Percentiles rank a stretch among this genome's conserved stretches.
Evolutionary conservation across 371 early-diverging fungal species (phyloP).

Genomic region (Rhizomucor miehei): DNA sequence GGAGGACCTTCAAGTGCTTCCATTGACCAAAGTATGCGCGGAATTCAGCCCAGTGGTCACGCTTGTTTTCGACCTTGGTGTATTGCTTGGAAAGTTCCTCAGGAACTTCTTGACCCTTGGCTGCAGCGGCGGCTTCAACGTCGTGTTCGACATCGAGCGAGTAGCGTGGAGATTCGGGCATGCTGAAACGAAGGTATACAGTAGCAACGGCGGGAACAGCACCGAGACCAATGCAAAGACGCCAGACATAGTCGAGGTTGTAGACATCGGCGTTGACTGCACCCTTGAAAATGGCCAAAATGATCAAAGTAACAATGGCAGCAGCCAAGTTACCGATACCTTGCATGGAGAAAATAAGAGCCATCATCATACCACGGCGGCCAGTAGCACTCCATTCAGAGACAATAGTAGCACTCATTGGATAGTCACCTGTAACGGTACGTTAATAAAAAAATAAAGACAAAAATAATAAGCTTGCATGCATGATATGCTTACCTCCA

Average conservation of each 20-base stretch:
- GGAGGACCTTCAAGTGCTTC: slow-evolving; percentile 72
- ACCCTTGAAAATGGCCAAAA: slow-evolving; percentile 70
- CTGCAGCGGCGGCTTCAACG: slow-evolving; percentile 61
- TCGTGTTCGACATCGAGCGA: slow-evolving; percentile 74
- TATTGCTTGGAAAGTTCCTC: slow-evolving; percentile 32
- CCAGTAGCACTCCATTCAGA: slow-evolving; percentile 82
- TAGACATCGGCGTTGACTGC: slow-evolving; percentile 58
- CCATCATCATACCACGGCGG: slow-evolving; percentile 69
- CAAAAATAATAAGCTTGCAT: background rate
- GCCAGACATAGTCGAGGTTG: slow-evolving; percentile 87
- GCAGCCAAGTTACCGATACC: slow-evolving; percentile 86
- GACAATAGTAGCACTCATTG: slow-evolving; percentile 81
- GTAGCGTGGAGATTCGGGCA: slow-evolving; percentile 91
- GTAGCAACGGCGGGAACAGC: slow-evolving; percentile 82
- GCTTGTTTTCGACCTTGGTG: slow-evolving; percentile 41
- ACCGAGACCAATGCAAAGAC: slow-evolving; percentile 77
- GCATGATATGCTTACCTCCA: slow-evolving; percentile 47
- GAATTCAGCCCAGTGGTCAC: slow-evolving; percentile 63
- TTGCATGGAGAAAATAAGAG: slow-evolving; percentile 89
- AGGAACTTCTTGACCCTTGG: slow-evolving; percentile 42
- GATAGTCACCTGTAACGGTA: slow-evolving; percentile 61
- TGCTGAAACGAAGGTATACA: slow-evolving; percentile 88
- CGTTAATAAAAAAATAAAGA: background rate
- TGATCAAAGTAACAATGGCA: slow-evolving; percentile 64
- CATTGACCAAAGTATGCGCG: slow-evolving; percentile 73